phyloP scores from a whole-genome alignment of 2,329 filamentous ascomycete genomes.

The Trichophyton benhamiae region DNA sequence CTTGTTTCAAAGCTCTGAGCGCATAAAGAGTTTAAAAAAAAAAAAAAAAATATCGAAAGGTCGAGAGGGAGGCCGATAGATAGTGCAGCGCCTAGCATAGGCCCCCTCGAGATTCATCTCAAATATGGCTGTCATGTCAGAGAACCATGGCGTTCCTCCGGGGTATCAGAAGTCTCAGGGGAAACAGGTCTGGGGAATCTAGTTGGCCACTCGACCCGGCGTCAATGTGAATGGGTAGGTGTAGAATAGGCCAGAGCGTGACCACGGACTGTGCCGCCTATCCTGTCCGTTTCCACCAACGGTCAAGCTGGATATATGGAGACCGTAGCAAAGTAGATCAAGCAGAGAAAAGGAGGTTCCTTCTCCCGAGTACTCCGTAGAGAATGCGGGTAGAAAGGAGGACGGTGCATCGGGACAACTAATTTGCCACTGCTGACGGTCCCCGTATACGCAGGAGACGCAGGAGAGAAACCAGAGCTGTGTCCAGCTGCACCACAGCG shows the following conservation, averaged over 20 bases:
- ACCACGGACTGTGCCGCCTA: slow-evolving; percentile 2
- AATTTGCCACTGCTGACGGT: slow-evolving; percentile 1
- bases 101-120: neutral
- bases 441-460: neutral
- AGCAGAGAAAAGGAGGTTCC: neutral
- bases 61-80: neutral
- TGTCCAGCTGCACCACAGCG: neutral
- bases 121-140: neutral
- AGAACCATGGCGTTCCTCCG: neutral
- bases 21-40: neutral
- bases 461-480: neutral
- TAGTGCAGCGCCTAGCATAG: neutral
- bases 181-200: neutral
- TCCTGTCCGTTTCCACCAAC: neutral
- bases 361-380: neutral
- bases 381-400: neutral
- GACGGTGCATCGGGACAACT: neutral
- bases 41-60: no score
- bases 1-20: slow-evolving; percentile 3
- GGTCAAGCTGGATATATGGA: neutral
- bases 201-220: neutral
- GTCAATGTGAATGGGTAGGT: neutral
- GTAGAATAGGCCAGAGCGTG: neutral
- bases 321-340: neutral
- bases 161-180: neutral